Base-by-base conservation (phyloP, 768 basidiomycete genomes). In the Leccinum longicurvipes region DNA sequence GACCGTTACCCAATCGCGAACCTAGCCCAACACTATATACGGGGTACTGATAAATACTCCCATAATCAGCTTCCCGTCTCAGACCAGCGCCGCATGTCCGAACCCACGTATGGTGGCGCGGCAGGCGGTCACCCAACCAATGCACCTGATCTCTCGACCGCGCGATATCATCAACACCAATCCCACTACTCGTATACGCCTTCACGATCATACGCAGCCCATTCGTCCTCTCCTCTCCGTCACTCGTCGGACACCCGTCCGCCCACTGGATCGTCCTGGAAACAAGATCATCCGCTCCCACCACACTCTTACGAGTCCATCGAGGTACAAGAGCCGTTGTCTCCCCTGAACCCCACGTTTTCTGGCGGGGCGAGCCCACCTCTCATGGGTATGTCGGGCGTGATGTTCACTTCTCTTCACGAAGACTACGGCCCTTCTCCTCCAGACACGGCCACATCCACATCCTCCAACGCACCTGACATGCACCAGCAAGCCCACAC, bases 81-180 rank as follows among this genome's bases (percentile, higher is more conserved):
- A 55, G 83, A 84, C 73, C 82, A 83, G 51, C 77, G 85, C 65
- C 82, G 85, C 69, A 84, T 86, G 82, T 87, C 85, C 64, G 85
- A 86, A 67, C 84, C 85, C 47, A 72, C 81, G 58, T 75, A 79
- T 57, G 63, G 74, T 61, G 75, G 74, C 67, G 59, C 76, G 51
- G 76, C 81, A 65, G 60, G 73, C 41, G 59, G 71, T 50, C 65
- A 74, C 44, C 52, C 74, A 53, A 52, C 71, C 39, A 71, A 71
- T 55, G 46, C 69, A 52, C 53, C 73, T 52, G 69, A 65, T 69
- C 67, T 70, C 50, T 52, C 60, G 47, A 59, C 69, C 49, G 67
- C 60, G 55, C 77, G 72, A 54, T 74, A 73, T 58, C 72, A 74
- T n/a, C 77, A 77, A 50, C 75, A 74, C 58, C 73, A 74, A 17